Evolutionary conservation across 2,329 filamentous ascomycete species (phyloP).

Genomic region (Trichoderma brevicompactum): DNA sequence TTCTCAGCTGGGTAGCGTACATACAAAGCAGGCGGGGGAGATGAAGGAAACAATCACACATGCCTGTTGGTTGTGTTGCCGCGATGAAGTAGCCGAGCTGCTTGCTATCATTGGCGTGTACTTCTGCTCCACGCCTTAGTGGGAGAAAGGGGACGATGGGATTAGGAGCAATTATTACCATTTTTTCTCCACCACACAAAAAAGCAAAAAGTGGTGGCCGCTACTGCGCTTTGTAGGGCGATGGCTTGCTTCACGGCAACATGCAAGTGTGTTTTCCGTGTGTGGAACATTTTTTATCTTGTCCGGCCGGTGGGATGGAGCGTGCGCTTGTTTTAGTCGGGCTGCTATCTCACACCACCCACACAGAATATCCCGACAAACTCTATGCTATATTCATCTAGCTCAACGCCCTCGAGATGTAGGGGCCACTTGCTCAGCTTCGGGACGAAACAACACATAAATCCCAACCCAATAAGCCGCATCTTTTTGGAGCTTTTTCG

Average conservation of each 20-base stretch:
- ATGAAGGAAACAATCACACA: not conserved
- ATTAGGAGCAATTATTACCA: not conserved
- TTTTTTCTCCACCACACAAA: conserved; percentile 14
- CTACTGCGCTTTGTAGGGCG: not conserved
- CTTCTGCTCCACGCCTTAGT: conserved; percentile 1
- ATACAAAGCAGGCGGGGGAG: too few species aligned
- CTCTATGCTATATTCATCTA: conserved; percentile 24
- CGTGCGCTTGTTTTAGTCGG: conserved; percentile 3
- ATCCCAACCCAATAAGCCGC: conserved; percentile 1
- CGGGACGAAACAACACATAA: not conserved
- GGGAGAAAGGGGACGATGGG: not conserved
- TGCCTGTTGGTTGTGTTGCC: not conserved
- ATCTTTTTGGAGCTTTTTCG: not conserved
- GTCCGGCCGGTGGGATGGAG: not conserved
- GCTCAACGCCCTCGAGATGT: not conserved
- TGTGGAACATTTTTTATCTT: conserved; percentile 1
- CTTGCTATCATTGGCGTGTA: conserved; percentile 14
- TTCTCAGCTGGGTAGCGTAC: too few species aligned
- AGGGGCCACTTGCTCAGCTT: not conserved
- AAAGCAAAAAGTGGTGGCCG: not conserved
- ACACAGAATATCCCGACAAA: conserved; percentile 14
- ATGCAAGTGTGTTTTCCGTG: conserved; percentile 3
- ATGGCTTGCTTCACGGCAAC: conserved; percentile 20
- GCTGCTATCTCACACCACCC: conserved; percentile 24
- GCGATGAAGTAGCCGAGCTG: conserved; percentile 24